These are phyloP conservation scores for Lactarius psammicola DNA, from an alignment of 768 basidiomycete genomes.

Conservation along the genomic window DNA sequence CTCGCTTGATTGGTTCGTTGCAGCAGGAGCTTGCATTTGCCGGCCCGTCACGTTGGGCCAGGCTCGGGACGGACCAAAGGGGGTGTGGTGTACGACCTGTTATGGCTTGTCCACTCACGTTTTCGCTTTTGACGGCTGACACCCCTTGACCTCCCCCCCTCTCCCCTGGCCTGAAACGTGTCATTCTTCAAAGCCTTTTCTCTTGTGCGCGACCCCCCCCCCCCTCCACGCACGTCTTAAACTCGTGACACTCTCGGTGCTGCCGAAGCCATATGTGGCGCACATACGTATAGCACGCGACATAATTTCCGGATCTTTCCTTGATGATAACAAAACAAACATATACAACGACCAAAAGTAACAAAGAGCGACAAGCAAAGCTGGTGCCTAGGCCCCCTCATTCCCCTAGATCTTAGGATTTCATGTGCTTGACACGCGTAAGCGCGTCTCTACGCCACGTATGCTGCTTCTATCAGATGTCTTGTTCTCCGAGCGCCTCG, in stretches of 20 bases:
- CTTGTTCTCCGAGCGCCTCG: constrained; percentile 25
- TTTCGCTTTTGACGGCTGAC: constrained; percentile 4
- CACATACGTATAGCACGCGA: constrained; percentile 8
- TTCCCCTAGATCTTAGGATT: constrained; percentile 16
- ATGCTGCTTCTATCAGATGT: constrained; percentile 26
- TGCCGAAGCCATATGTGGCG: constrained; percentile 17
- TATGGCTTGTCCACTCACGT: constrained; percentile 5
- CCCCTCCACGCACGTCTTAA: constrained; percentile 2
- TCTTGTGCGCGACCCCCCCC: neutral
- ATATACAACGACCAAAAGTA: constrained; percentile 2
- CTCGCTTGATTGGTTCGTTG: neutral
- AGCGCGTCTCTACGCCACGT: constrained; percentile 25
- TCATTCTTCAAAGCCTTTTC: neutral
- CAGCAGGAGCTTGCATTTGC: constrained; percentile 1
- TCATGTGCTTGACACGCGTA: constrained; percentile 24
- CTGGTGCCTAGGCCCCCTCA: constrained; percentile 8
- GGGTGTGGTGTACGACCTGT: constrained; percentile 11
- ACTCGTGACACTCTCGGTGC: constrained; percentile 6
- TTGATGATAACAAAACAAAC: constrained; percentile 18
- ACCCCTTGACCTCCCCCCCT: constrained; percentile 3
- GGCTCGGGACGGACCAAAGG: constrained; percentile 3
- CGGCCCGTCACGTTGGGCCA: neutral
- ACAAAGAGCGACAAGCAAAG: neutral
- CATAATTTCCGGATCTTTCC: constrained; percentile 25
- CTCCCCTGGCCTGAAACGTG: constrained; percentile 14